Percentiles rank a stretch among this genome's conserved stretches.
phyloP scores from a whole-genome alignment of 2,329 filamentous ascomycete genomes.

The Sphaerulina musiva region DNA sequence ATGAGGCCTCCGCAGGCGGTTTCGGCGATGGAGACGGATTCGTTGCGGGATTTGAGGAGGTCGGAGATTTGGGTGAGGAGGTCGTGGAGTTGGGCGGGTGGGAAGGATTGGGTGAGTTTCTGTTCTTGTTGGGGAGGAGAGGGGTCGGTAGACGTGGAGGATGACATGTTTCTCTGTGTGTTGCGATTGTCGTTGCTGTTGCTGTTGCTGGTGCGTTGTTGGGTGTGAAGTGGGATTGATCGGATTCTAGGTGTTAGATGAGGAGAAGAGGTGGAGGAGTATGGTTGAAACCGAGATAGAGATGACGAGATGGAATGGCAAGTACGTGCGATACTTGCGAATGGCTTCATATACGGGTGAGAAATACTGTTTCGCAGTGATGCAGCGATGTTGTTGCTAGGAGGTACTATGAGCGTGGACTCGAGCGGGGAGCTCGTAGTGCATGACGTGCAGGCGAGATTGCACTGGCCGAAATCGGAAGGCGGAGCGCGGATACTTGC shows the following conservation, averaged over 20 bases:
- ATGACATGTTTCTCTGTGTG: no score
- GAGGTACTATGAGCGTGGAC: no score
- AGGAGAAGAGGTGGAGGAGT: neutral
- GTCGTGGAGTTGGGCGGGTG: constrained; percentile 38
- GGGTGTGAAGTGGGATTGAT: neutral
- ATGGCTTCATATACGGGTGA: neutral
- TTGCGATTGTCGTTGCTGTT: neutral
- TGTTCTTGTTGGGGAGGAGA: constrained; percentile 2
- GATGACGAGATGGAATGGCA: neutral
- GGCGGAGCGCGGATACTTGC: neutral
- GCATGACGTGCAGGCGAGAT: neutral
- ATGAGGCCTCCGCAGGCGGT: constrained; percentile 59
- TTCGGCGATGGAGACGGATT: constrained; percentile 56
- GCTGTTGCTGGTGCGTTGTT: neutral
- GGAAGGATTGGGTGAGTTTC: constrained; percentile 30
- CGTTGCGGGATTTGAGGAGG: constrained; percentile 49
- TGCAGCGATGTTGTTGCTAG: neutral
- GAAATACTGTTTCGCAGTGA: neutral
- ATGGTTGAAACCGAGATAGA: neutral
- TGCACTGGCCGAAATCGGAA: neutral
- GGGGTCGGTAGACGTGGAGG: constrained; percentile 10
- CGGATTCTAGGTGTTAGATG: neutral
- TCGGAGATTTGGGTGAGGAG: constrained; percentile 46
- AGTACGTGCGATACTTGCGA: neutral
- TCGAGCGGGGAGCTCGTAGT: neutral